Evolutionary conservation across 2,329 filamentous ascomycete species (phyloP).

Genomic region (Fusarium protoensiforme): DNA sequence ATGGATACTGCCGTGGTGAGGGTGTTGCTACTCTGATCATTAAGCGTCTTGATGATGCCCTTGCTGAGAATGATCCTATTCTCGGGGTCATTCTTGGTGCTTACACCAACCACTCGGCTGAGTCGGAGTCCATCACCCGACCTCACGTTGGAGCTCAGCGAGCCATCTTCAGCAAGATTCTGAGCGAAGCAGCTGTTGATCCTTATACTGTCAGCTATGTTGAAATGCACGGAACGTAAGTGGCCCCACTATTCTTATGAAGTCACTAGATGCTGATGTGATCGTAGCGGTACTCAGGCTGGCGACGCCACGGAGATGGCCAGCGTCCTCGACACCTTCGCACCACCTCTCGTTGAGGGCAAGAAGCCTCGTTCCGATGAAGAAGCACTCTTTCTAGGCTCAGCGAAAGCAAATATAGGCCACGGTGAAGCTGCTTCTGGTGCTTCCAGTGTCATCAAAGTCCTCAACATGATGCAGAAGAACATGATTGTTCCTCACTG

Average conservation of each 20-base stretch:
- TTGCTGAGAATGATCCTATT: constrained; percentile 71
- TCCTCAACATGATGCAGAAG: constrained; percentile 60
- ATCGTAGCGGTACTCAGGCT: constrained; percentile 81
- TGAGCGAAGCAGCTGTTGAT: constrained; percentile 79
- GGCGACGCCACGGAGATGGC: constrained; percentile 87
- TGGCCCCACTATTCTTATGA: neutral
- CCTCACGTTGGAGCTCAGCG: constrained; percentile 74
- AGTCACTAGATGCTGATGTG: neutral
- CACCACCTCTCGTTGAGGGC: constrained; percentile 40
- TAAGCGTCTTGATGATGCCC: constrained; percentile 60
- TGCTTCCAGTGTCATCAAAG: constrained; percentile 65
- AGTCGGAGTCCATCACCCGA: constrained; percentile 77
- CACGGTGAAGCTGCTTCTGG: constrained; percentile 73
- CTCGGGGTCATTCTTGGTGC: constrained; percentile 71
- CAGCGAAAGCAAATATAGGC: constrained; percentile 74
- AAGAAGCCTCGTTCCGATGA: constrained; percentile 12
- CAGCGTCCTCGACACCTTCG: constrained; percentile 73
- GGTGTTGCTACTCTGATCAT: constrained; percentile 60
- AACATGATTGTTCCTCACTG: constrained; percentile 61
- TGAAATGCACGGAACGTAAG: constrained; percentile 79
- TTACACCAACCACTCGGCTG: constrained; percentile 77
- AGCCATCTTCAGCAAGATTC: constrained; percentile 70
- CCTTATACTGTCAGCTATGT: constrained; percentile 84
- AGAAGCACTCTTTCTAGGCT: constrained; percentile 64
- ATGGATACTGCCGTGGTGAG: constrained; percentile 67